Percentiles rank a stretch among this genome's conserved stretches.
Conservation (phyloP, 179 eudicot species). For the Beta corolliflora region DNA sequence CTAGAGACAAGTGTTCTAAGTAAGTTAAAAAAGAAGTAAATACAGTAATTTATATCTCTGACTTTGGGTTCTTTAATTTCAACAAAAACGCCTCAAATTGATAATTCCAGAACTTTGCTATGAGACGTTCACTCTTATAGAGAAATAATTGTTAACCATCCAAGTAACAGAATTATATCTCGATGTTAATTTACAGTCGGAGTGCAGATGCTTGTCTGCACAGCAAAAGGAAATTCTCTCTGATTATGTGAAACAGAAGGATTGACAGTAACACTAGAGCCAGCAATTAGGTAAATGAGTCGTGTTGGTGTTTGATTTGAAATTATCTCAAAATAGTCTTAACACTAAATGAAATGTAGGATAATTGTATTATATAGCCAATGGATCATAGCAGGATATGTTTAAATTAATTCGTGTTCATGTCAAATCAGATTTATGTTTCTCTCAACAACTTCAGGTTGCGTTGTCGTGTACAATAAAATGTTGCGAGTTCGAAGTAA, state of each 20-base stretch:
- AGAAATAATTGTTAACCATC: neutral
- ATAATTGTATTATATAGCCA: neutral
- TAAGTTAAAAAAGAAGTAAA: neutral
- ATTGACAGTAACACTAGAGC: neutral
- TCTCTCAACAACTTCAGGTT: neutral
- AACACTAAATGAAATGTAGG: neutral
- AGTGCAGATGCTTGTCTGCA: neutral
- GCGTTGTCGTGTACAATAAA: neutral
- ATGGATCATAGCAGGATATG: neutral
- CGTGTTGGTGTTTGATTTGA: neutral
- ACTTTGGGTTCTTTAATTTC: neutral
- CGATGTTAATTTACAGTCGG: neutral
- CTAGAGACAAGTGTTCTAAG: slow-evolving; percentile 37
- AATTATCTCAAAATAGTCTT: neutral
- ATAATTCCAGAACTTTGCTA: neutral
- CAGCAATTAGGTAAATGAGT: neutral
- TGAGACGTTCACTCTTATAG: neutral
- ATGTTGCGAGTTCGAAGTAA: neutral
- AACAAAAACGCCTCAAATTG: neutral
- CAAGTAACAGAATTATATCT: neutral
- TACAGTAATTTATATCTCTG: neutral
- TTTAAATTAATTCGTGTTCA: neutral
- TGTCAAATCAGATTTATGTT: neutral
- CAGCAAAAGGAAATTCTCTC: neutral
- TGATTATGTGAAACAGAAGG: neutral